Conservation (phyloP, 805 yeast genomes). For the Pichia paraexigua region DNA sequence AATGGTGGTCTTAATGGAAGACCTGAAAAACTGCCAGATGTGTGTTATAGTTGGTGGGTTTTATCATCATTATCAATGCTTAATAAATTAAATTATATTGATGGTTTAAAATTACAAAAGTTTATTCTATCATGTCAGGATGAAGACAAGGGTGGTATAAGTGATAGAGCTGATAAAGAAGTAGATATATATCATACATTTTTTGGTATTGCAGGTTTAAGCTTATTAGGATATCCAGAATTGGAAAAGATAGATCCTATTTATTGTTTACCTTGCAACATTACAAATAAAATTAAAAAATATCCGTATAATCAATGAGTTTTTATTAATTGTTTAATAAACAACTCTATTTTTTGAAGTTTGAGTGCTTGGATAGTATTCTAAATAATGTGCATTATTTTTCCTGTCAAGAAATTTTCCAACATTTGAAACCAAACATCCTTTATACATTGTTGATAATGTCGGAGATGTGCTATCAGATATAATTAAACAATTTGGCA, state of each 20-base stretch:
- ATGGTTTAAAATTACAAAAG: slow-evolving; percentile 45
- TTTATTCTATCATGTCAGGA: slow-evolving; percentile 81
- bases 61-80: slow-evolving; percentile 65
- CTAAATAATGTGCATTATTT: slow-evolving; percentile 57
- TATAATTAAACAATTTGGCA: slow-evolving; percentile 61
- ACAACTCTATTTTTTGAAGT: slow-evolving; percentile 41
- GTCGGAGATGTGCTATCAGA: slow-evolving; percentile 64
- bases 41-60: slow-evolving; percentile 99
- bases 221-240: slow-evolving; percentile 57
- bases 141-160: slow-evolving; percentile 71
- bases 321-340: slow-evolving; percentile 10
- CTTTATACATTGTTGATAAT: slow-evolving; percentile 72
- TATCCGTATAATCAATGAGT: slow-evolving; percentile 18
- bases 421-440: slow-evolving; percentile 72
- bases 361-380: slow-evolving; percentile 57
- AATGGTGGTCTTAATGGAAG: slow-evolving; percentile 94
- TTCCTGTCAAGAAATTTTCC: slow-evolving; percentile 40
- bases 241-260: slow-evolving; percentile 71
- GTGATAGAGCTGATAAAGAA: slow-evolving; percentile 86
- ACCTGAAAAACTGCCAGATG: slow-evolving; percentile 92
- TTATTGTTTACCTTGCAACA: slow-evolving; percentile 68
- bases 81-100: slow-evolving; percentile 68
- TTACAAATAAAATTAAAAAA: slow-evolving; percentile 29
- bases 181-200: slow-evolving; percentile 90
- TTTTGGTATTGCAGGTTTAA: slow-evolving; percentile 84